phyloP scores from a whole-genome alignment of 1,284 basidiomycete genomes.

The Meira nashicola region DNA sequence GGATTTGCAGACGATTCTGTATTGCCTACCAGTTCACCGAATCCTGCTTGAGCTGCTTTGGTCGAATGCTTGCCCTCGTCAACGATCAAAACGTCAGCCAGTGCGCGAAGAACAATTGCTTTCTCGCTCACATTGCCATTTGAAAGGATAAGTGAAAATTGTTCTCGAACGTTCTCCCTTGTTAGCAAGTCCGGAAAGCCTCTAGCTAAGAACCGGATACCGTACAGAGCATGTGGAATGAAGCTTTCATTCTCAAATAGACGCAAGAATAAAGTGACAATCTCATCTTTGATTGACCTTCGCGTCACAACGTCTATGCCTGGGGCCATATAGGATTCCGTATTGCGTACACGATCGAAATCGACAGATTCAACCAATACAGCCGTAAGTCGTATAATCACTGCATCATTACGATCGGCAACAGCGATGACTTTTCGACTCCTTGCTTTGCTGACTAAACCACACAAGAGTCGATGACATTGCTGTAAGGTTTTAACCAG shows the following conservation, averaged over 20 bases:
- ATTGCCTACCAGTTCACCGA: conserved; percentile 89
- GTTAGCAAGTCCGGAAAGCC: conserved; percentile 85
- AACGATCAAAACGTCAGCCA: conserved; percentile 63
- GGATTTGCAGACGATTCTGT: conserved; percentile 91
- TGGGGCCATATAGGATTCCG: conserved; percentile 20
- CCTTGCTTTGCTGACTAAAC: not conserved
- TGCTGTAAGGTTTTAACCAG: conserved; percentile 63
- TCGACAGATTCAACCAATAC: conserved; percentile 81
- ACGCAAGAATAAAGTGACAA: conserved; percentile 68
- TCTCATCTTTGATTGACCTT: conserved; percentile 69
- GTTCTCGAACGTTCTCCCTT: conserved; percentile 66
- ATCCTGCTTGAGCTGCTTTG: conserved; percentile 56
- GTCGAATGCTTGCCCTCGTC: conserved; percentile 16
- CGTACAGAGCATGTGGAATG: conserved; percentile 66
- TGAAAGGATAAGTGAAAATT: conserved; percentile 82
- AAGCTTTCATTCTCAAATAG: conserved; percentile 63
- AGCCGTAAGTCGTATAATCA: conserved; percentile 38
- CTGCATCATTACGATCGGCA: conserved; percentile 8
- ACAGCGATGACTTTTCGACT: not conserved
- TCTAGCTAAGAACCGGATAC: conserved; percentile 83
- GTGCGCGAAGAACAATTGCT: conserved; percentile 72
- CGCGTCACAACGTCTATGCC: conserved; percentile 22
- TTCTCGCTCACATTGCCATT: conserved; percentile 68
- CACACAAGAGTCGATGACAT: conserved; percentile 16
- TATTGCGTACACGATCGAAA: conserved; percentile 69